phyloP scores from a whole-genome alignment of 1,284 basidiomycete species.

The Microbotryomycetes sp. region DNA sequence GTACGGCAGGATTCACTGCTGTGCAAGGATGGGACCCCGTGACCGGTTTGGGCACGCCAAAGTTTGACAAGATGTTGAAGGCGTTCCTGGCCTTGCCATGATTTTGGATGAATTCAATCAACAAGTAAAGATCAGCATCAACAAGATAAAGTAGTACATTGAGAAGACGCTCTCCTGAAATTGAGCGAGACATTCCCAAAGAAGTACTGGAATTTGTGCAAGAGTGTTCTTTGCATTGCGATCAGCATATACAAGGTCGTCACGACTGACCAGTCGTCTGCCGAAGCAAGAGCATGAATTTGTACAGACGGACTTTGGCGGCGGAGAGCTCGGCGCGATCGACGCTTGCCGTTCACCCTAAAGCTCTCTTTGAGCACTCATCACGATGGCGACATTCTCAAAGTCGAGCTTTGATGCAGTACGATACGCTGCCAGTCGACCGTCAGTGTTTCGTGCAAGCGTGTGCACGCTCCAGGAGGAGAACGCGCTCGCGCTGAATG shows the following conservation, averaged over 20 bases:
- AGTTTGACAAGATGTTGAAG: neutral
- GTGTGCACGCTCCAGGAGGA: neutral
- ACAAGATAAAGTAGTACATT: too few relatives aligned
- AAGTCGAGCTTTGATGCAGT: slow-evolving; percentile 24
- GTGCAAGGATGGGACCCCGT: slow-evolving; percentile 50
- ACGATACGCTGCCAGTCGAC: slow-evolving; percentile 18
- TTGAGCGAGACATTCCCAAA: too few relatives aligned
- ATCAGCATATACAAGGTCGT: too few relatives aligned
- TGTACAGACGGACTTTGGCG: neutral
- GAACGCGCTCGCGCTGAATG: neutral
- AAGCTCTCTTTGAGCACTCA: neutral
- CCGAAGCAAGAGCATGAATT: neutral
- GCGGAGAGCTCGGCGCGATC: neutral
- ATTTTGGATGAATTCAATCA: neutral
- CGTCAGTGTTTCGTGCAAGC: slow-evolving; percentile 6
- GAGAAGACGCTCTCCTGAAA: too few relatives aligned
- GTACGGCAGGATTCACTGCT: slow-evolving; percentile 45
- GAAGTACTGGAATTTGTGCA: too few relatives aligned
- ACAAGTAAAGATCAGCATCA: too few relatives aligned
- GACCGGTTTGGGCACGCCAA: slow-evolving; percentile 40
- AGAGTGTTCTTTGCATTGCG: too few relatives aligned
- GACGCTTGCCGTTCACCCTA: neutral
- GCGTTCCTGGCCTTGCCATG: neutral
- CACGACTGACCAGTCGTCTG: neutral
- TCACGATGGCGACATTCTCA: slow-evolving; percentile 25